These are phyloP conservation scores for Neofusicoccum ribis DNA, from an alignment of 2,329 filamentous ascomycete genomes.

Conservation along the genomic window DNA sequence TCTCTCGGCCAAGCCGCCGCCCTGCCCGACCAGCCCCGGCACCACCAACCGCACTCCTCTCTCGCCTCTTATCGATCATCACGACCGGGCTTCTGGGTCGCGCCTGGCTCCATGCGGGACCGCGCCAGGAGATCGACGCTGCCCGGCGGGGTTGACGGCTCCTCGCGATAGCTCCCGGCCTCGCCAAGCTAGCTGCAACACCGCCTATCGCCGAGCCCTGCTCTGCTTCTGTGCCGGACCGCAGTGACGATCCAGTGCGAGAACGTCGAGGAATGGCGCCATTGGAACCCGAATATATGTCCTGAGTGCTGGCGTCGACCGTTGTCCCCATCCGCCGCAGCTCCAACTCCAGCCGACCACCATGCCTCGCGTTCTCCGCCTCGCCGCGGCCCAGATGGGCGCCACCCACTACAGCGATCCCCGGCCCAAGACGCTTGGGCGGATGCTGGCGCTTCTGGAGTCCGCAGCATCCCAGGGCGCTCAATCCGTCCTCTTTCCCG, in stretches of 20 bases:
- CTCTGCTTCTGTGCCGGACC: too few species aligned
- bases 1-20: background rate
- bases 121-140: background rate
- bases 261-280: too few species aligned
- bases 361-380: constrained; percentile 43
- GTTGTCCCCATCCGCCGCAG: background rate
- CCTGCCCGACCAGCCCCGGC: background rate
- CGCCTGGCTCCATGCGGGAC: background rate
- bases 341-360: background rate
- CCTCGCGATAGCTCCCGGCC: background rate
- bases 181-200: background rate
- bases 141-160: background rate
- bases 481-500: constrained; percentile 54
- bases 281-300: background rate
- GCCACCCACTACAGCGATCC: constrained; percentile 44
- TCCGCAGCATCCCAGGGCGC: constrained; percentile 46
- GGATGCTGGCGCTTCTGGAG: constrained; percentile 52
- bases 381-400: constrained; percentile 57
- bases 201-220: background rate
- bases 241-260: too few species aligned
- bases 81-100: background rate
- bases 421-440: constrained; percentile 43
- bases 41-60: background rate
- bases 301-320: background rate
- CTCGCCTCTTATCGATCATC: background rate